phyloP scores from a whole-genome alignment of 164 flowering plant species.

The Paratinospora sagittata region DNA sequence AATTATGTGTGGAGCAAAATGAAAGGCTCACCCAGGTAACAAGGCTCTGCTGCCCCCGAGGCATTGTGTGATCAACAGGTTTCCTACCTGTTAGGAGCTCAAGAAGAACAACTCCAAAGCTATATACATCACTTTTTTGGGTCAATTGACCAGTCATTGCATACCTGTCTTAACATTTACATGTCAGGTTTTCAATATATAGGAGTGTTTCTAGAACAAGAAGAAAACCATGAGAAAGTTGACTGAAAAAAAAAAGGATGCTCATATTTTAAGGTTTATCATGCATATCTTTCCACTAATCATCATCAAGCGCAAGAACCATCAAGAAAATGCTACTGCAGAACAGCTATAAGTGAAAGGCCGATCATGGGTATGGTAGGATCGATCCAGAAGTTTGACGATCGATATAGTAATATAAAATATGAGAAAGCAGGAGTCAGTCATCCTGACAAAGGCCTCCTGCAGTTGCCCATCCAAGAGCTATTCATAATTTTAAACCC shows the following conservation, averaged over 20 bases:
- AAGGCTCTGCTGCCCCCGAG: constrained; percentile 26
- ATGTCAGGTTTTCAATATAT: neutral
- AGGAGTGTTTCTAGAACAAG: neutral
- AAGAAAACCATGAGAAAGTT: neutral
- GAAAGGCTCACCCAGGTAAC: constrained; percentile 22
- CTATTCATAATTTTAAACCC: no score
- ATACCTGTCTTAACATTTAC: constrained; percentile 10
- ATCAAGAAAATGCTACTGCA: no score
- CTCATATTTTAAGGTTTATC: neutral
- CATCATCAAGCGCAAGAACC: neutral
- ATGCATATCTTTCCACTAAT: neutral
- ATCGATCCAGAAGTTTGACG: no score
- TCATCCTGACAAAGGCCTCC: no score
- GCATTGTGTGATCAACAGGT: constrained; percentile 26
- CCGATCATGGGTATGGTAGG: no score
- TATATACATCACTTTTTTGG: constrained; percentile 21
- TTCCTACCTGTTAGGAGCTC: constrained; percentile 25
- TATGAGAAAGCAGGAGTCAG: no score
- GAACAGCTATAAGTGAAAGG: no score
- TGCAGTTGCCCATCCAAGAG: no score
- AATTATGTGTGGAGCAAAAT: neutral
- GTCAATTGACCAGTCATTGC: constrained; percentile 24
- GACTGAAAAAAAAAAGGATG: neutral
- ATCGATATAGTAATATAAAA: no score
- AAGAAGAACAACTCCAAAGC: constrained; percentile 23